These are phyloP conservation scores for Coccinonectria pachysandricola DNA, from an alignment of 2,329 filamentous ascomycete genomes.

Conservation along the genomic window DNA sequence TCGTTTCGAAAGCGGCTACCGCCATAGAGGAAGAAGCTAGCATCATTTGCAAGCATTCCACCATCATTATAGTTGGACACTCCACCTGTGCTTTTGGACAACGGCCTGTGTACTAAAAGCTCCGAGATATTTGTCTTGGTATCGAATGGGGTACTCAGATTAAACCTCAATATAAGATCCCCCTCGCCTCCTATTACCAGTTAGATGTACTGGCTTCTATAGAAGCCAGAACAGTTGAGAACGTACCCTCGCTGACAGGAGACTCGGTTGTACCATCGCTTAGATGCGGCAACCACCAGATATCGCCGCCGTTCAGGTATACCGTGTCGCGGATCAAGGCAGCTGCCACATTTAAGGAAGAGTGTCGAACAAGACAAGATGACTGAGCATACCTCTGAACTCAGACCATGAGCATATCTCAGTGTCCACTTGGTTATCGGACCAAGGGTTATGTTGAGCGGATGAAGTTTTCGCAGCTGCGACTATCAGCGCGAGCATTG, in stretches of 20 bases:
- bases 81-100: slow-evolving; percentile 37
- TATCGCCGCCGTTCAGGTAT: slow-evolving; percentile 53
- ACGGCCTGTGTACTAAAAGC: slow-evolving; percentile 27
- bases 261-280: slow-evolving; percentile 29
- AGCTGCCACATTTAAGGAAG: slow-evolving; percentile 32
- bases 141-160: slow-evolving; percentile 48
- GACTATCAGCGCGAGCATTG: slow-evolving; percentile 10
- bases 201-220: slow-evolving; percentile 2
- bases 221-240: not conserved
- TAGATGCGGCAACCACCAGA: slow-evolving; percentile 43
- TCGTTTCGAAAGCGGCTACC: slow-evolving; percentile 35
- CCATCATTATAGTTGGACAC: slow-evolving; percentile 52
- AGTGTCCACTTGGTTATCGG: slow-evolving; percentile 40
- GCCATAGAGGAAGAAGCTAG: slow-evolving; percentile 54
- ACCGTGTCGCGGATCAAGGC: slow-evolving; percentile 50
- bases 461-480: slow-evolving; percentile 5
- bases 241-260: slow-evolving; percentile 32
- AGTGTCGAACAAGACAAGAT: too few species aligned
- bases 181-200: slow-evolving; percentile 35
- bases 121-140: slow-evolving; percentile 39
- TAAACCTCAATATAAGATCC: slow-evolving; percentile 46
- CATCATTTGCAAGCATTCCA: slow-evolving; percentile 53
- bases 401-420: slow-evolving; percentile 50
- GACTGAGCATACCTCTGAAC: slow-evolving; percentile 33
- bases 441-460: slow-evolving; percentile 39